These are phyloP conservation scores for Lactarius hengduanensis DNA, from an alignment of 768 basidiomycete species.

Conservation along the genomic window DNA sequence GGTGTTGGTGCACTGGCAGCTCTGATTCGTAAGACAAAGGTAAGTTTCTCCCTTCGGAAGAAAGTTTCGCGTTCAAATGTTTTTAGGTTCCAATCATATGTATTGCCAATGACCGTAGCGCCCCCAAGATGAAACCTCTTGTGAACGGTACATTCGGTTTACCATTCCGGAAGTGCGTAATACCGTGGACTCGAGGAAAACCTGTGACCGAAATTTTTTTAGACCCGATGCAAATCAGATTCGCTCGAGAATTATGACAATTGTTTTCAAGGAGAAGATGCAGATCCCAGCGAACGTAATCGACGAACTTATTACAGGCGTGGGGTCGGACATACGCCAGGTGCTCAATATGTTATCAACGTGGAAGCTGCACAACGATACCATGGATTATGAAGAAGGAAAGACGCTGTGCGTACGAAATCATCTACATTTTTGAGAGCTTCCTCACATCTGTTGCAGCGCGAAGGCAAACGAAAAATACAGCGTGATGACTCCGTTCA, in stretches of 20 bases:
- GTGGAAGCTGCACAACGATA: constrained; percentile 80
- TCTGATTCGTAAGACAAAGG: constrained; percentile 91
- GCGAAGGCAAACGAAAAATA: constrained; percentile 92
- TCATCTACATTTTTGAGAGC: background rate
- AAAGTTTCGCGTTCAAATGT: background rate
- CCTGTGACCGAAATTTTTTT: background rate
- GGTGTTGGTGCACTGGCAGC: constrained; percentile 93
- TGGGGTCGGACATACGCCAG: constrained; percentile 96
- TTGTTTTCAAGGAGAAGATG: constrained; percentile 92
- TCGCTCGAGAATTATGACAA: constrained; percentile 84
- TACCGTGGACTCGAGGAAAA: background rate
- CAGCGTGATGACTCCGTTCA: constrained; percentile 87
- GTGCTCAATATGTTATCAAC: constrained; percentile 98
- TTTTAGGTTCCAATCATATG: constrained; percentile 91
- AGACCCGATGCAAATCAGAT: constrained; percentile 78
- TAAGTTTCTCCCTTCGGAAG: constrained; percentile 32
- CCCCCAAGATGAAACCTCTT: constrained; percentile 92
- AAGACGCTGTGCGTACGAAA: constrained; percentile 74
- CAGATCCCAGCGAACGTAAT: constrained; percentile 88
- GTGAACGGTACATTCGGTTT: constrained; percentile 67
- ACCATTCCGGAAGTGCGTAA: constrained; percentile 69
- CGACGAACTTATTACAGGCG: constrained; percentile 84
- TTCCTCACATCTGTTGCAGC: constrained; percentile 8
- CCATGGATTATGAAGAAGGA: constrained; percentile 89
- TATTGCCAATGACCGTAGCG: constrained; percentile 87